phyloP scores from a whole-genome alignment of 2,329 filamentous ascomycete species.

The Colletotrichum cordylinicola region DNA sequence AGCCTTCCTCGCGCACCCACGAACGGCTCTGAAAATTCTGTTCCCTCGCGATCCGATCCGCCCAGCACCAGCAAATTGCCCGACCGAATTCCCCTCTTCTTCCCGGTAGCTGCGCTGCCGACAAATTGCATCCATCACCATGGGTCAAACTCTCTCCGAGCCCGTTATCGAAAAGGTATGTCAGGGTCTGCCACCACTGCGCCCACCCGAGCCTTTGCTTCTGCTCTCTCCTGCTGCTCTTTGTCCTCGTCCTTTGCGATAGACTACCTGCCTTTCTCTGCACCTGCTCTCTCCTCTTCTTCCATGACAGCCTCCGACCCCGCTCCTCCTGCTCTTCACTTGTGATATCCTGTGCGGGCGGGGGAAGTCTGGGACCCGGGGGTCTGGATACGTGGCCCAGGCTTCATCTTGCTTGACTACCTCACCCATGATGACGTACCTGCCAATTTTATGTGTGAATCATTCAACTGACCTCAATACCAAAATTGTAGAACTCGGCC shows the following conservation, averaged over 20 bases:
- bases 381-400: not conserved
- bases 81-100: constrained; percentile 4
- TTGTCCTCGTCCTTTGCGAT: not conserved
- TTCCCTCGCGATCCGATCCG: not conserved
- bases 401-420: not conserved
- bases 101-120: constrained; percentile 34
- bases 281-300: not conserved
- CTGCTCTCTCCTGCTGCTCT: not conserved
- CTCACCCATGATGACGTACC: constrained; percentile 12
- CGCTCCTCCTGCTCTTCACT: not conserved
- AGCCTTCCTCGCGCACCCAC: constrained; percentile 18
- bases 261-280: not conserved
- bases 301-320: not conserved
- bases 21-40: constrained; percentile 6
- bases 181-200: constrained; percentile 20
- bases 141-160: constrained; percentile 99
- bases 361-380: not conserved
- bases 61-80: not conserved
- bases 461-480: constrained; percentile 11
- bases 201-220: not conserved
- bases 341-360: constrained; percentile 5
- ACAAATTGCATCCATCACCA: constrained; percentile 50
- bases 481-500: constrained; percentile 73
- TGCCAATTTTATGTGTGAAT: not conserved
- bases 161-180: constrained; percentile 98